Base-by-base conservation (phyloP, 345 rosid genomes). In the Trapa bicornis region DNA sequence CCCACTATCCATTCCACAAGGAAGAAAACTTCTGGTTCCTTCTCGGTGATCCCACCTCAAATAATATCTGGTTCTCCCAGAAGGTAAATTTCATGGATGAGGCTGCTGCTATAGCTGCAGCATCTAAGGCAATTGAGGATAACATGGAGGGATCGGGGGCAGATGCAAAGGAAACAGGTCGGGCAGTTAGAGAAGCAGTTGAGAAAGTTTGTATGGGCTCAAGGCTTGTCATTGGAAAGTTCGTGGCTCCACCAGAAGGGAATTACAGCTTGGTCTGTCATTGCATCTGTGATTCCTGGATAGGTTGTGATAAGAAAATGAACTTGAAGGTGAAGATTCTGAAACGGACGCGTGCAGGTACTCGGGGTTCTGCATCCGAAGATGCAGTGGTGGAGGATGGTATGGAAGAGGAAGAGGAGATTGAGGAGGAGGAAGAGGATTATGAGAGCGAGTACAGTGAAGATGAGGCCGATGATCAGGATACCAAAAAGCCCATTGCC, bases 41-140 rank as follows among this genome's bases (percentile, higher is more conserved):
- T 67, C 90, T 94, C 11, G 99, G 93, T 1, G 97, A 94, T 63
- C 16, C 85, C 2, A 78, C 65, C 74, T 83, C 97, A 45, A 91
- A 94, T 67, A 84, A 83, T 54, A 90, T 86, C 4, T 94, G 99
- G 99, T 94, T 88, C 76, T 94, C 86, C 64, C 95, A 91, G 74
- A 94, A 89, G 85, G 89, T 91, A 35, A 91, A 84, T 74, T 94
- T 91, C 85, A 76, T 94, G 96, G 99, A 94, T 56, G 97, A 94
- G 79, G 82, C 87, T 47, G 87, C 86, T 17, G 91, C 99, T 47
- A 70, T 84, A 68, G 70, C 87, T 6, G 85, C 85, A 39, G 97
- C 99, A 65, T 91, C 97, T 0, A 94, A 94, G 82, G 82, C 96
- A 37, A 91, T 91, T 66, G 86, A 91, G 78, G 99, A 94, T 70